These are phyloP conservation scores for Eremochloa ophiuroides DNA, from an alignment of 176 grass and related monocot genomes.

Conservation along the genomic window DNA sequence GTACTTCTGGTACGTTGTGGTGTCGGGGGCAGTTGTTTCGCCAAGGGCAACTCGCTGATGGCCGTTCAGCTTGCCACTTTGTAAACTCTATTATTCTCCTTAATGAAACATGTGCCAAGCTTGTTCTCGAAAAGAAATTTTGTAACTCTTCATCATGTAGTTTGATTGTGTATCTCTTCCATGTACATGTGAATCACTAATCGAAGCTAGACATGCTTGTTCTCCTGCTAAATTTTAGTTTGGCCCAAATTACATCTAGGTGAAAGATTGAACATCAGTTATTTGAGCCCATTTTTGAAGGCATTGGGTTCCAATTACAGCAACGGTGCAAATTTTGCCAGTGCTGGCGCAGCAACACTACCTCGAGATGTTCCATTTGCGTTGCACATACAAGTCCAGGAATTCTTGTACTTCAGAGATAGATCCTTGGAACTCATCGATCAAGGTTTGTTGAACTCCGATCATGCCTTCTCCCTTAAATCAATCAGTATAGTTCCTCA, in stretches of 20 bases:
- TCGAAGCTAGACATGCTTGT: background rate
- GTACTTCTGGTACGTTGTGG: too few species aligned
- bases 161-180: background rate
- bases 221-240: conserved; percentile 17
- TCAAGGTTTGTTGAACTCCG: conserved; percentile 34
- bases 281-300: conserved; percentile 78
- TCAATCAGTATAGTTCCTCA: background rate
- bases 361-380: conserved; percentile 52
- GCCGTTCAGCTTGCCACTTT: too few species aligned
- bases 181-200: background rate
- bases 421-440: conserved; percentile 67
- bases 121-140: too few species aligned
- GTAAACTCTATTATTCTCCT: too few species aligned
- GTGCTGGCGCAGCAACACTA: conserved; percentile 44
- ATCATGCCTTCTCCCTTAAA: background rate
- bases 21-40: too few species aligned
- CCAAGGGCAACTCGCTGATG: too few species aligned
- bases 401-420: conserved; percentile 73
- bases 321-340: conserved; percentile 81
- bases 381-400: conserved; percentile 59
- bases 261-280: conserved; percentile 73
- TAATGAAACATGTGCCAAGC: too few species aligned
- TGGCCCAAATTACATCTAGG: conserved; percentile 33
- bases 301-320: conserved; percentile 70
- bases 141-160: background rate